Conservation (phyloP, 108 stramenopile species). For the Nitzschia sp. region DNA sequence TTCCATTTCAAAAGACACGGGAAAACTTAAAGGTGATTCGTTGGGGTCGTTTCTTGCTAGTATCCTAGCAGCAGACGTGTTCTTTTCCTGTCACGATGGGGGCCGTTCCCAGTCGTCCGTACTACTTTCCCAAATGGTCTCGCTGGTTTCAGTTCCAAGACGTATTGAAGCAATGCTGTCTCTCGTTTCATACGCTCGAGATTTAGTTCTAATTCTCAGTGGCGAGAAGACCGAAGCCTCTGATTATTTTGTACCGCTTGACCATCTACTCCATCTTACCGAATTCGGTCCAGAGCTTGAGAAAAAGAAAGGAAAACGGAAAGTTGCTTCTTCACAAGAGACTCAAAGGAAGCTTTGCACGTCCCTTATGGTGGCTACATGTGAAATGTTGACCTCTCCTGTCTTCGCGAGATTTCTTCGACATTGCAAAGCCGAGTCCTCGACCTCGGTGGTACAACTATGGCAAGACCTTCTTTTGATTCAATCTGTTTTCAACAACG, state of each 20-base stretch:
- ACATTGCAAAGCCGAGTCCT: slow-evolving; percentile 5
- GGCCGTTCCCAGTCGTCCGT: not conserved
- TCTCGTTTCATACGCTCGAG: slow-evolving; percentile 46
- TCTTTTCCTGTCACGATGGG: not conserved
- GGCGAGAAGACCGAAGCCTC: not conserved
- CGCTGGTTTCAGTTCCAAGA: not conserved
- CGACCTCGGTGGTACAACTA: slow-evolving; percentile 26
- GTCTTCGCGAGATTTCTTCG: slow-evolving; percentile 14
- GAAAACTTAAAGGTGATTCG: not conserved
- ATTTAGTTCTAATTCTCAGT: slow-evolving; percentile 26
- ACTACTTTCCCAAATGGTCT: slow-evolving; percentile 4
- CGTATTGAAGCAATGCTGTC: slow-evolving; percentile 21
- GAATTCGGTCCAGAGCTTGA: not conserved
- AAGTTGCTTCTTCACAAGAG: not conserved
- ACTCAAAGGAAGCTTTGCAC: slow-evolving; percentile 7
- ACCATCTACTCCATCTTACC: not conserved
- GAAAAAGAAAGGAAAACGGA: not conserved
- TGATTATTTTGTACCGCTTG: not conserved
- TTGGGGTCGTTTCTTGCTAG: slow-evolving; percentile 45
- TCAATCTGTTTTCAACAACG: slow-evolving; percentile 47
- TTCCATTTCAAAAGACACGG: slow-evolving; percentile 26
- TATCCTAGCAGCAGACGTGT: slow-evolving; percentile 46
- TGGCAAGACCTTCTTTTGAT: slow-evolving; percentile 77
- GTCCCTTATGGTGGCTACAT: slow-evolving; percentile 13
- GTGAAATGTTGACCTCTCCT: slow-evolving; percentile 10